These are phyloP conservation scores for Geotrichum citri-aurantii DNA, from an alignment of 1,139 yeast species.

Conservation along the genomic window DNA sequence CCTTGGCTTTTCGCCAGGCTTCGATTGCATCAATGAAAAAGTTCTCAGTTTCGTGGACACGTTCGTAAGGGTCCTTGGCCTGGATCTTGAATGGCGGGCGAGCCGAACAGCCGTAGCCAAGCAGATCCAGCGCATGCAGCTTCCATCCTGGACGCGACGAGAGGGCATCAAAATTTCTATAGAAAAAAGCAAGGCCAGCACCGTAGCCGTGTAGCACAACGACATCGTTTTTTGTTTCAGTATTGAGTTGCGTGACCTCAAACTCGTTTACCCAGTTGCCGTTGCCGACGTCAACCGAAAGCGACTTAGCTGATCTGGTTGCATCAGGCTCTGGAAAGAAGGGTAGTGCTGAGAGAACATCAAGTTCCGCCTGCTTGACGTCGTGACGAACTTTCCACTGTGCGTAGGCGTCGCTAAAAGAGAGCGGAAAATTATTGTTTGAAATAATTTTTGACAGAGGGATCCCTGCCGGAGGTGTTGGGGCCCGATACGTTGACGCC, in stretches of 20 bases:
- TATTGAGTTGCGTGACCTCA: constrained; percentile 31
- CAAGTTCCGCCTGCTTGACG: constrained; percentile 38
- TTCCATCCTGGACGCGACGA: constrained; percentile 38
- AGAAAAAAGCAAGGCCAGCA: constrained; percentile 81
- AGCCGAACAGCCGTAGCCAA: constrained; percentile 80
- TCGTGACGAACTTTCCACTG: constrained; percentile 42
- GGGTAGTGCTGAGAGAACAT: constrained; percentile 46
- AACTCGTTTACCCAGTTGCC: constrained; percentile 56
- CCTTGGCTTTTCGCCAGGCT: constrained; percentile 62
- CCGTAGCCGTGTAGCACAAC: constrained; percentile 90
- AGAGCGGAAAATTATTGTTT: constrained; percentile 31
- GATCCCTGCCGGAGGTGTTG: constrained; percentile 35
- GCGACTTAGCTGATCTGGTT: constrained; percentile 43
- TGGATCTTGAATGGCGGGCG: constrained; percentile 46
- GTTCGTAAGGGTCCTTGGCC: constrained; percentile 27
- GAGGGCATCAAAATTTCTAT: constrained; percentile 59
- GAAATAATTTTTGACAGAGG: constrained; percentile 30
- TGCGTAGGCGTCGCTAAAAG: constrained; percentile 37
- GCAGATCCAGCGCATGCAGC: constrained; percentile 72
- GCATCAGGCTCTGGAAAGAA: constrained; percentile 53
- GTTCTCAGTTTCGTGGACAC: constrained; percentile 50
- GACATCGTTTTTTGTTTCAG: constrained; percentile 29
- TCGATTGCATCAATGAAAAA: constrained; percentile 82
- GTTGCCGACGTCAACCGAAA: constrained; percentile 47
- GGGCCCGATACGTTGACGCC: constrained; percentile 20